Percentiles rank a stretch among this genome's conserved stretches.
phyloP scores from a whole-genome alignment of 306 rosid species.

The Vicia villosa region DNA sequence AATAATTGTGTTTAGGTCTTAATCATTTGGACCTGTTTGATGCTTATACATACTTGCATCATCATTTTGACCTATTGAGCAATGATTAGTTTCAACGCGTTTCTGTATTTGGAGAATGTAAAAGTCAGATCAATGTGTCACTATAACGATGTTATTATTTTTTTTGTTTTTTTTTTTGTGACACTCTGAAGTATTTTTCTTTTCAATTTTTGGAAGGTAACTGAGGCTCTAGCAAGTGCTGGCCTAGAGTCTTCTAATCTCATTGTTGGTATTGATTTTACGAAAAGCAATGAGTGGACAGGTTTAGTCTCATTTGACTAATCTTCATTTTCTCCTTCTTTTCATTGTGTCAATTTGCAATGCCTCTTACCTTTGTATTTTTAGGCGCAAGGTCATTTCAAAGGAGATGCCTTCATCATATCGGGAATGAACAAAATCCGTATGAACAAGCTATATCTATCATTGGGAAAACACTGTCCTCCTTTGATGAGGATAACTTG shows the following conservation, averaged over 20 bases:
- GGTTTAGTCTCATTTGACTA: conserved; percentile 54
- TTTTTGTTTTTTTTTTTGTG: conserved; percentile 15
- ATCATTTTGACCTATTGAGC: conserved; percentile 22
- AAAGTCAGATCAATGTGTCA: conserved; percentile 11
- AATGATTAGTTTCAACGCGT: conserved; percentile 11
- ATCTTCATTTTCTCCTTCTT: conserved; percentile 23
- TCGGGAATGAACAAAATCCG: conserved; percentile 81
- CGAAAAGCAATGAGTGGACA: conserved; percentile 99
- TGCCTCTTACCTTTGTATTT: conserved; percentile 38
- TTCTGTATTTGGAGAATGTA: conserved; percentile 5
- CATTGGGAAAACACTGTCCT: conserved; percentile 84
- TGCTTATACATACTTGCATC: conserved; percentile 3
- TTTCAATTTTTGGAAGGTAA: conserved; percentile 59
- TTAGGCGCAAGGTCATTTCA: conserved; percentile 83
- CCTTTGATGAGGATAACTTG: conserved; percentile 90
- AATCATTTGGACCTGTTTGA: conserved; percentile 7
- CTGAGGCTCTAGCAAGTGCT: conserved; percentile 77
- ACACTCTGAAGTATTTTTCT: conserved; percentile 22
- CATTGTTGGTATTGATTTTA: conserved; percentile 94
- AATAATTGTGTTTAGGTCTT: conserved; percentile 13
- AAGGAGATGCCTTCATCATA: conserved; percentile 88
- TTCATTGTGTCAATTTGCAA: conserved; percentile 31
- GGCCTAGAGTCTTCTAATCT: conserved; percentile 96
- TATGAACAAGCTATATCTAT: conserved; percentile 94
- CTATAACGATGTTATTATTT: conserved; percentile 3